These are phyloP conservation scores for Neonectria neomacrospora DNA, from an alignment of 2,329 filamentous ascomycete genomes.

Conservation along the genomic window DNA sequence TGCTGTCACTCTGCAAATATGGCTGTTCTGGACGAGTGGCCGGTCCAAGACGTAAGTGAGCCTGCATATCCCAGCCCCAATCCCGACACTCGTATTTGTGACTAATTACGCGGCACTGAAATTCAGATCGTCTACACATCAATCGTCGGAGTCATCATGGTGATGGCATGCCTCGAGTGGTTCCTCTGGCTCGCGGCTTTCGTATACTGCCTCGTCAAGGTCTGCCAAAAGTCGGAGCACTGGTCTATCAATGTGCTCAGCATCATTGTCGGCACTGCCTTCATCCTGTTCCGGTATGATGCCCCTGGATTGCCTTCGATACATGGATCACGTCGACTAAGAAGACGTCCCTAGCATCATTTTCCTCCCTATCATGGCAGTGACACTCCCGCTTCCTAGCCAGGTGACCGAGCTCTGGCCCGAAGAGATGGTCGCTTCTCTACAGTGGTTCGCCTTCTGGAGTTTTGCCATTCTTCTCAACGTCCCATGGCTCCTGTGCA, in stretches of 20 bases:
- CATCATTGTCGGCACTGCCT: slow-evolving; percentile 77
- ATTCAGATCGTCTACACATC: slow-evolving; percentile 83
- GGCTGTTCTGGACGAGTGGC: slow-evolving; percentile 61
- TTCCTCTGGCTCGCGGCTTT: slow-evolving; percentile 95
- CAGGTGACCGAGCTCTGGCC: slow-evolving; percentile 81
- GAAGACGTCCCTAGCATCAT: slow-evolving; percentile 66
- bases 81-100: slow-evolving; percentile 1
- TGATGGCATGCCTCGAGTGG: slow-evolving; percentile 91
- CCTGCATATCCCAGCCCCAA: background rate
- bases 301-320: background rate
- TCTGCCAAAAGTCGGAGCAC: slow-evolving; percentile 88
- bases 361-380: slow-evolving; percentile 93
- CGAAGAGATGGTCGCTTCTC: slow-evolving; percentile 69
- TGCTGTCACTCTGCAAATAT: slow-evolving; percentile 46
- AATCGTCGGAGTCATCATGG: slow-evolving; percentile 83
- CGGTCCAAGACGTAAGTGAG: slow-evolving; percentile 55
- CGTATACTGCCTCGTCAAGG: slow-evolving; percentile 88
- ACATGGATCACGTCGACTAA: background rate
- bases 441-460: slow-evolving; percentile 98
- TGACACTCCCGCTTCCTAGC: slow-evolving; percentile 85
- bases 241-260: slow-evolving; percentile 84
- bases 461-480: slow-evolving; percentile 86
- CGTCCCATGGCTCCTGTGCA: slow-evolving; percentile 91
- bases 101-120: background rate
- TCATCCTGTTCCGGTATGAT: slow-evolving; percentile 78